Evolutionary conservation across 306 rosid genomes (phyloP).

Genomic region (Medicago ruthenica): DNA sequence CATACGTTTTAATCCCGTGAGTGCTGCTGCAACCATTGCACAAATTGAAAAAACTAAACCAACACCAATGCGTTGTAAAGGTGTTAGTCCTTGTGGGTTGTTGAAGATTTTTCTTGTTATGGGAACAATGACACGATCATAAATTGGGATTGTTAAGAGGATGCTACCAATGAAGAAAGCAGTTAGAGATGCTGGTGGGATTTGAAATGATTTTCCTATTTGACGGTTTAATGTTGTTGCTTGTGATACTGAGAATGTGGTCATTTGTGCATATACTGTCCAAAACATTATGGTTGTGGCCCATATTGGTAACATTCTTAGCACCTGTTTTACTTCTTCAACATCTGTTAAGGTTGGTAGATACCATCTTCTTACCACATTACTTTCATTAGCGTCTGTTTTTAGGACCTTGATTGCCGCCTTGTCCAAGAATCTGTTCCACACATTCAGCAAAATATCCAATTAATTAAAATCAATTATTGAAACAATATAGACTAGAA

Average conservation of each 20-base stretch:
- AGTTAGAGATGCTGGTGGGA: conserved; percentile 76
- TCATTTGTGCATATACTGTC: conserved; percentile 86
- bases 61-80: conserved; percentile 72
- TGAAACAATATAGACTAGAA: too few relatives aligned
- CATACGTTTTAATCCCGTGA: conserved; percentile 56
- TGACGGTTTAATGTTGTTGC: conserved; percentile 82
- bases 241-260: conserved; percentile 82
- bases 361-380: conserved; percentile 57
- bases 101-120: conserved; percentile 47
- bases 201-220: conserved; percentile 67
- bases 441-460: neutral
- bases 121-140: conserved; percentile 68
- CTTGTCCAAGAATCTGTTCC: conserved; percentile 75
- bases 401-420: conserved; percentile 68
- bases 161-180: conserved; percentile 74
- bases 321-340: conserved; percentile 75
- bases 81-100: conserved; percentile 69
- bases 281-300: conserved; percentile 83
- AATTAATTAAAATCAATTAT: too few relatives aligned
- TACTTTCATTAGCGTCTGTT: neutral
- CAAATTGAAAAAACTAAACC: conserved; percentile 63
- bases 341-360: conserved; percentile 76
- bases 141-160: conserved; percentile 67
- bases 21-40: conserved; percentile 73
- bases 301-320: conserved; percentile 83